Evolutionary conservation across 345 rosid species (phyloP), one percentile per base, ranked within the genome.

Genomic region (Diplotaxis tenuifolia): DNA sequence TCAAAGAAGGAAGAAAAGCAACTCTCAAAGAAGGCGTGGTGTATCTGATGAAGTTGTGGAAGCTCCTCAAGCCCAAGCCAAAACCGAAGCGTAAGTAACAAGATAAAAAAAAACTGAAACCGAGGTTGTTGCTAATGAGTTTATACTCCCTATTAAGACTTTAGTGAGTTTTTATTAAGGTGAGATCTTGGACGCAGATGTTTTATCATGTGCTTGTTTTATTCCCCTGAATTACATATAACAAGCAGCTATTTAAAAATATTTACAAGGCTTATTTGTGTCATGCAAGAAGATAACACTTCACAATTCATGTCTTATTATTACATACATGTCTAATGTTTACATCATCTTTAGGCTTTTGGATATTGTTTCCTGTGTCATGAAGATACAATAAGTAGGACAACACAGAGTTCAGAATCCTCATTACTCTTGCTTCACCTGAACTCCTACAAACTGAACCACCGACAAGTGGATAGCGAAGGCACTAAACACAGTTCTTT

Each of bases 11-110:
- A 8, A 83, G 82, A 66, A 87, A 65, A 70, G 90, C 96, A 0
- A 64, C 82, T 23, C 62, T 86, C 49, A 70, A 63, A 23, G 95
- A 89, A 68, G 90, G 87, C 21, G 84, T 68, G 21, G 22, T 22
- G 15, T 62, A 27, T 69, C 70, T 79, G 57, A 58, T 74, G 22
- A 15, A 69, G n/a, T 21, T 49, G 72, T 79, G 56, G 49, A 65
- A 56, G 16, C 15, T 3, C 28, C 7, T 18, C 59, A 69, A 58
- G 52, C 65, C 67, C 8, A 69, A 68, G 63, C 77, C 53, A 0
- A 68, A 68, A 60, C 77, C 53, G 0, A 68, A 68, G 49, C 58
- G 60, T 22, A 71, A 25, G 28, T 69, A 50, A 53, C 11, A 6
- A 19, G 50, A 7, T 1, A 42, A n/a, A 40, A 42, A 42, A 18